Evolutionary conservation across 768 basidiomycete genomes (phyloP), one percentile per base, ranked within the genome.

Genomic region (Cystobasidium onofrii): DNA sequence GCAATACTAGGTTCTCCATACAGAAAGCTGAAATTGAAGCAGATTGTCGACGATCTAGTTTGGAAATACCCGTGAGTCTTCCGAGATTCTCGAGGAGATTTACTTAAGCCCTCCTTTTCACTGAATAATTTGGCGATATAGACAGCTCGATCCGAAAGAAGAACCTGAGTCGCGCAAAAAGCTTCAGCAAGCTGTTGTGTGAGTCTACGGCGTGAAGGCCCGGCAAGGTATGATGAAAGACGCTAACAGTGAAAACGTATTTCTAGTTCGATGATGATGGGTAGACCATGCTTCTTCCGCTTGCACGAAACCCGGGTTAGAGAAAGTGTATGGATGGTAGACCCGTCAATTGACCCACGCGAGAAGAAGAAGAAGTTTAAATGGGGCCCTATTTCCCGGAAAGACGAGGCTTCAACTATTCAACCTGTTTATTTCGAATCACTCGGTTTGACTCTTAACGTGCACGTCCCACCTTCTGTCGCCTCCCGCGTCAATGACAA

Each of bases 51-150:
- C 52, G 50, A 33, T 33, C 10, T 67, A 12, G 27, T 46, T 17
- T 41, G 46, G 41, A 31, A 31, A 20, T 67, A 12, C 41, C 65
- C 65, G 65, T 67, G 54, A 54, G 65, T 18, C n/a, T n/a, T n/a
- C n/a, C n/a, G n/a, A n/a, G n/a, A n/a, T n/a, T n/a, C n/a, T n/a
- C n/a, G n/a, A n/a, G n/a, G n/a, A n/a, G n/a, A n/a, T n/a, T n/a
- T n/a, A n/a, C n/a, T n/a, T n/a, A n/a, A n/a, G n/a, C n/a, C n/a
- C n/a, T n/a, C n/a, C n/a, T n/a, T n/a, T n/a, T n/a, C n/a, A n/a
- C n/a, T n/a, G n/a, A n/a, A n/a, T n/a, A n/a, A n/a, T n/a, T n/a
- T n/a, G n/a, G n/a, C n/a, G n/a, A n/a, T n/a, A 50, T n/a, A 50
- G 46, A 50, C 46, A n/a, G 20, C 6, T 50, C n/a, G n/a, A 7